phyloP scores from a whole-genome alignment of 306 rosid genomes.

The Crotalaria pallida region DNA sequence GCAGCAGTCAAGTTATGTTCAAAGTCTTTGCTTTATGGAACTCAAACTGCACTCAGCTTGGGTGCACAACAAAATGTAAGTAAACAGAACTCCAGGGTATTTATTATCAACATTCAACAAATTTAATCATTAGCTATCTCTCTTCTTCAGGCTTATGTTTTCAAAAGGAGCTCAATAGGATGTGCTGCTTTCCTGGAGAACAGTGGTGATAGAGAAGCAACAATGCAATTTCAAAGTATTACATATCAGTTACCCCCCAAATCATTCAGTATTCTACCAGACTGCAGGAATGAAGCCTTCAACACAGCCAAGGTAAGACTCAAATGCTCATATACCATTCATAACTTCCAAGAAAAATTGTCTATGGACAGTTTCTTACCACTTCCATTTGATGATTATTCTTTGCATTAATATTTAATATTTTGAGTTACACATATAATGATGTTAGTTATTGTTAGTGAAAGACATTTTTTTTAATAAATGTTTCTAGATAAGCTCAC shows the following conservation, averaged over 20 bases:
- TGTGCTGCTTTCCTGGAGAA: constrained; percentile 52
- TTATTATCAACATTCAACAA: no score
- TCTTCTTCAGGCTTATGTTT: constrained; percentile 43
- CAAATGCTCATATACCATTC: not conserved
- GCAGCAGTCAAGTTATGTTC: constrained; percentile 57
- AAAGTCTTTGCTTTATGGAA: constrained; percentile 38
- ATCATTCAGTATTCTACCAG: constrained; percentile 49
- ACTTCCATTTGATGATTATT: not conserved
- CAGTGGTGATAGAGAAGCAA: constrained; percentile 2
- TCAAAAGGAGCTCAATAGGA: constrained; percentile 23
- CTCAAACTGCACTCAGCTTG: constrained; percentile 19
- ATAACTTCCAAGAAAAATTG: not conserved
- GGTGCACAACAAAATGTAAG: constrained; percentile 36
- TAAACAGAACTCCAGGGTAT: not conserved
- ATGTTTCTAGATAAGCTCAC: constrained; percentile 27
- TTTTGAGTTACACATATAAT: not conserved
- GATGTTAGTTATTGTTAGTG: not conserved
- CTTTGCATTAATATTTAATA: not conserved
- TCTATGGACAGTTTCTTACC: not conserved
- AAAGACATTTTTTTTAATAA: not conserved
- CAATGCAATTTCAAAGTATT: constrained; percentile 17
- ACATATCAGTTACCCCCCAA: constrained; percentile 24
- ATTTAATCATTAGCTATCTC: not conserved
- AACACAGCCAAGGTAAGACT: constrained; percentile 42
- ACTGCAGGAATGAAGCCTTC: constrained; percentile 39